Conservation (phyloP, 805 yeast genomes). For the Debaryomyces hansenii region DNA sequence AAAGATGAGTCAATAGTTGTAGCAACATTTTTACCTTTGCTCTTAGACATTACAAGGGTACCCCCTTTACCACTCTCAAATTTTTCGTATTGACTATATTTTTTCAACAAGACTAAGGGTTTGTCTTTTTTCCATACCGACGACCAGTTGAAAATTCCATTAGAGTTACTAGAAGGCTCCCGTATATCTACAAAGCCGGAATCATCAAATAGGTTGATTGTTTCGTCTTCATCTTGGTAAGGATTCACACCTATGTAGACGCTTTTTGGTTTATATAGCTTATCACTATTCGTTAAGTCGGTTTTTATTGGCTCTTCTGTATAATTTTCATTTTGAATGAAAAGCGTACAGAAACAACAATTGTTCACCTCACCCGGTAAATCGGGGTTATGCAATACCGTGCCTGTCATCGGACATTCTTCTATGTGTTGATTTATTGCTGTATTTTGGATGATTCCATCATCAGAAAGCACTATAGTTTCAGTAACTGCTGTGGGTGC, state of each 20-base stretch:
- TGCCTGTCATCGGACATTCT: neutral
- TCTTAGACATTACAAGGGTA: no score
- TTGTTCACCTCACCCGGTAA: neutral
- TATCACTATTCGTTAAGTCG: no score
- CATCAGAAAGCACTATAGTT: neutral
- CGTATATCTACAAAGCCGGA: constrained; percentile 14
- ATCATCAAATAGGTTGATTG: constrained; percentile 7
- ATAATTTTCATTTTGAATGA: no score
- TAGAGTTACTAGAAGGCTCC: constrained; percentile 18
- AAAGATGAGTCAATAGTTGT: no score
- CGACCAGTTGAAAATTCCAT: constrained; percentile 26
- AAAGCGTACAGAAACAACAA: neutral
- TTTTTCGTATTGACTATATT: constrained; percentile 2
- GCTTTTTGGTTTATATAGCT: neutral
- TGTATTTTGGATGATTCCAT: no score
- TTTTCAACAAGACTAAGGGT: constrained; percentile 4
- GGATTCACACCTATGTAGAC: constrained; percentile 9
- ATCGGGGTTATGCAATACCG: neutral
- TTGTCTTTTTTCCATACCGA: constrained; percentile 24
- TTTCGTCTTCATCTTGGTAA: constrained; percentile 6
- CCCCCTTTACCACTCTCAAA: no score
- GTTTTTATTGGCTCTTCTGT: no score
- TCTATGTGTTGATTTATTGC: no score
- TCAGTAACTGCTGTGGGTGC: neutral
- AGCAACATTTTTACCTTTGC: no score